These are phyloP conservation scores for Mortierella sp. DNA, from an alignment of 371 early-diverging fungal genomes.

Conservation along the genomic window DNA sequence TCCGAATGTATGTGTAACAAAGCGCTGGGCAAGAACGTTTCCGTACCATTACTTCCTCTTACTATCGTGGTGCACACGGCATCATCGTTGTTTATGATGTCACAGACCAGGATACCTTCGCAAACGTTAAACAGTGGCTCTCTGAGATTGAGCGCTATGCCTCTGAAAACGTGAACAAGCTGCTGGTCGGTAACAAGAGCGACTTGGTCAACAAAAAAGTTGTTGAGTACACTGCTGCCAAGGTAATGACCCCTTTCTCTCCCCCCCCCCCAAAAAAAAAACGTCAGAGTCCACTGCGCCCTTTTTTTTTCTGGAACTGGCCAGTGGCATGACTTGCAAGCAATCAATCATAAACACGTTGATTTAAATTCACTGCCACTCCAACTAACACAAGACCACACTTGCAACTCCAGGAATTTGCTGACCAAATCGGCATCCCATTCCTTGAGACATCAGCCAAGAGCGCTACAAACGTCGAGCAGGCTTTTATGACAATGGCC, in stretches of 20 bases:
- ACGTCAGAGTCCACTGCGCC: background rate
- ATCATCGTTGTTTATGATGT: constrained; percentile 99
- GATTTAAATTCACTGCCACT: constrained; percentile 1
- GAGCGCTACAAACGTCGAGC: constrained; percentile 84
- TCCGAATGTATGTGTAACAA: constrained; percentile 1
- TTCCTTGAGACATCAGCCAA: constrained; percentile 93
- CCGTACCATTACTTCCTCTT: constrained; percentile 96
- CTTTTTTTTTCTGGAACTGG: background rate
- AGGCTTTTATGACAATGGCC: constrained; percentile 78
- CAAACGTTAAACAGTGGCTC: constrained; percentile 12
- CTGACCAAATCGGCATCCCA: constrained; percentile 76
- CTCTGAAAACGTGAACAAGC: constrained; percentile 75
- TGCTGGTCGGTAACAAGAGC: constrained; percentile 91
- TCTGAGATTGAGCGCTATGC: constrained; percentile 7
- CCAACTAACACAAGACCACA: background rate
- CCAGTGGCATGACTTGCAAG: too few relatives aligned
- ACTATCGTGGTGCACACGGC: constrained; percentile 99
- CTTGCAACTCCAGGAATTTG: constrained; percentile 73
- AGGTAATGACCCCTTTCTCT: constrained; percentile 45
- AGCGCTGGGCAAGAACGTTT: constrained; percentile 99
- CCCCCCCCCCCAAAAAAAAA: background rate
- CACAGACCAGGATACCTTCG: constrained; percentile 76
- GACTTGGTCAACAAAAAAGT: constrained; percentile 80
- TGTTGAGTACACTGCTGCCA: constrained; percentile 80
- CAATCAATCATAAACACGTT: background rate